phyloP scores from a whole-genome alignment of 345 rosid genomes.

The Lenwebbia sp. region DNA sequence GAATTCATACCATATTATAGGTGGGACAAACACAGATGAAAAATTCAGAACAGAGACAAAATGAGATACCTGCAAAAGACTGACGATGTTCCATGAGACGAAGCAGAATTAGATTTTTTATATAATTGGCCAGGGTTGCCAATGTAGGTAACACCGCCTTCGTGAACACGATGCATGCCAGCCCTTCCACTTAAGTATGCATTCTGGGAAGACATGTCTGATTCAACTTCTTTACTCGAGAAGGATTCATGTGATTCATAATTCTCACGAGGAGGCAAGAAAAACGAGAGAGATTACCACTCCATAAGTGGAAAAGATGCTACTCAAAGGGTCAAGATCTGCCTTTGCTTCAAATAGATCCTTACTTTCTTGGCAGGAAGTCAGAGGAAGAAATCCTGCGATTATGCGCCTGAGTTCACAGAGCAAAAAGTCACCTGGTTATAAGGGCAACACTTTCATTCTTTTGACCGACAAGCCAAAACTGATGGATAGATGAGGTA shows the following conservation, averaged over 20 bases:
- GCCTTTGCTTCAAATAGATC: constrained; percentile 18
- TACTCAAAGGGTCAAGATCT: constrained; percentile 21
- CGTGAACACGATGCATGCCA: constrained; percentile 16
- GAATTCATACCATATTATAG: not conserved
- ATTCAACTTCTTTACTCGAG: not conserved
- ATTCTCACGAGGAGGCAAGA: not conserved
- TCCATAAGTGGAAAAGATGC: constrained; percentile 35
- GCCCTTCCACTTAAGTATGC: constrained; percentile 45
- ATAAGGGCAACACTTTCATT: not conserved
- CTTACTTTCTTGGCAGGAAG: constrained; percentile 14
- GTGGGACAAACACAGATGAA: not conserved
- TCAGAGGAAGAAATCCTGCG: constrained; percentile 46
- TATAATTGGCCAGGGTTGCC: constrained; percentile 14
- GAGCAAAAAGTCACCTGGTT: not conserved
- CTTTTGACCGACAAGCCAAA: not conserved
- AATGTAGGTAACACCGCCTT: constrained; percentile 32
- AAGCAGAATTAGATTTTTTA: not conserved
- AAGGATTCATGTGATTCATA: not conserved
- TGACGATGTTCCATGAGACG: constrained; percentile 5
- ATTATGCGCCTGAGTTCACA: constrained; percentile 45
- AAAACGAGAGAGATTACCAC: constrained; percentile 38
- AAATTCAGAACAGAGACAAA: not conserved
- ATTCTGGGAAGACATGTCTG: constrained; percentile 24
- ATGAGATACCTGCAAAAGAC: constrained; percentile 4
- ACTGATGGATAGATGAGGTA: not conserved